Evolutionary conservation across 495 filamentous ascomycete genomes (phyloP).

Genomic region (Podospora pseudopauciseta): DNA sequence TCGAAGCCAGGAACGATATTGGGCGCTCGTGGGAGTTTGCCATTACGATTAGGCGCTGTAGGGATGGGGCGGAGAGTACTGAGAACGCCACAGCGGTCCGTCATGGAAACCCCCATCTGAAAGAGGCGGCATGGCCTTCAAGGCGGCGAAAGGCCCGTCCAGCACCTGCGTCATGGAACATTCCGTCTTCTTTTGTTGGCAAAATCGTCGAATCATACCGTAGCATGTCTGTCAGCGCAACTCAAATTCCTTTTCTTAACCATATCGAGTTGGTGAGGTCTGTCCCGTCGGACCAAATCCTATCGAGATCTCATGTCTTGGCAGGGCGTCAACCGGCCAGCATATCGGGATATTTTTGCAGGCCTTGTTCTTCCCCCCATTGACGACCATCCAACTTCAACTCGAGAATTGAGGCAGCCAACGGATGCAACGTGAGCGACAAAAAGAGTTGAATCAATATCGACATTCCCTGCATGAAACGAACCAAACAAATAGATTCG

Average conservation of each 20-base stretch:
- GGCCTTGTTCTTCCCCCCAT: background rate
- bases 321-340: background rate
- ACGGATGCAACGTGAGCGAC: slow-evolving; percentile 5
- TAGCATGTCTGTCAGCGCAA: too few species aligned
- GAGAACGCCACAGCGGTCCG: background rate
- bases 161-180: background rate
- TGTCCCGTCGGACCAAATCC: background rate
- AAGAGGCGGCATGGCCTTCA: slow-evolving; percentile 1
- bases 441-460: background rate
- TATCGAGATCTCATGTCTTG: background rate
- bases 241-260: background rate
- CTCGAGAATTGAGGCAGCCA: slow-evolving; percentile 15
- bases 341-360: background rate
- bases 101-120: slow-evolving; percentile 1
- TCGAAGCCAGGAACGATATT: too few species aligned
- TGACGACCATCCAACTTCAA: background rate
- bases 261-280: background rate
- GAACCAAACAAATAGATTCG: background rate
- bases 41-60: slow-evolving; percentile 3
- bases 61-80: slow-evolving; percentile 1
- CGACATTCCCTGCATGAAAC: slow-evolving; percentile 14
- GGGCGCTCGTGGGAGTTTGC: background rate
- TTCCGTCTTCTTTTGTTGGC: background rate
- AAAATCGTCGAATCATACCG: background rate
- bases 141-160: slow-evolving; percentile 1